Conservation (phyloP, 345 rosid species). For the Lagerstroemia speciosa region DNA sequence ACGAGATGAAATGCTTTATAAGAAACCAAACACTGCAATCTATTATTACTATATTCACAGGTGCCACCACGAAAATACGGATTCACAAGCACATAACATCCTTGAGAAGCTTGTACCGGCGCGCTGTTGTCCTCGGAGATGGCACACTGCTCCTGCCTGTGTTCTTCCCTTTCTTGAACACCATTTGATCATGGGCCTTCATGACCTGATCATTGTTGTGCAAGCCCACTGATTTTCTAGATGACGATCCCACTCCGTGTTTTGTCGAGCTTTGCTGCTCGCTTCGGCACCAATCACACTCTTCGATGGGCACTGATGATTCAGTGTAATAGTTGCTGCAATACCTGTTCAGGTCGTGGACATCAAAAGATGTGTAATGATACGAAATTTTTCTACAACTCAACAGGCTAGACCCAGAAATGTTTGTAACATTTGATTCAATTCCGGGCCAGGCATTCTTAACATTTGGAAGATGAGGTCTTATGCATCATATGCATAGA, state of each 20-base stretch:
- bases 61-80: too few relatives aligned
- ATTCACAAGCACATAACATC: conserved; percentile 74
- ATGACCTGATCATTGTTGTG: conserved; percentile 24
- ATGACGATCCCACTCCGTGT: conserved; percentile 25
- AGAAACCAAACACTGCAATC: not conserved
- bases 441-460: too few relatives aligned
- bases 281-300: conserved; percentile 90
- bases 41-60: too few relatives aligned
- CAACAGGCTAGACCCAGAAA: too few relatives aligned
- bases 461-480: too few relatives aligned
- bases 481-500: too few relatives aligned
- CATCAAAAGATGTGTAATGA: conserved; percentile 11
- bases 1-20: not conserved
- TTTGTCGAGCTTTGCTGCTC: conserved; percentile 38
- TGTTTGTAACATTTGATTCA: too few relatives aligned
- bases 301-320: conserved; percentile 47
- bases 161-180: conserved; percentile 35
- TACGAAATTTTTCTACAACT: too few relatives aligned
- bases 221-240: conserved; percentile 29
- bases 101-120: conserved; percentile 99
- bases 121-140: conserved; percentile 67
- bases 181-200: conserved; percentile 59
- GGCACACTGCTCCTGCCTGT: conserved; percentile 30
- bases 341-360: conserved; percentile 36
- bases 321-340: conserved; percentile 82